Base-by-base conservation (phyloP, 495 filamentous ascomycete genomes). In the Thermochaetoides thermophila region DNA sequence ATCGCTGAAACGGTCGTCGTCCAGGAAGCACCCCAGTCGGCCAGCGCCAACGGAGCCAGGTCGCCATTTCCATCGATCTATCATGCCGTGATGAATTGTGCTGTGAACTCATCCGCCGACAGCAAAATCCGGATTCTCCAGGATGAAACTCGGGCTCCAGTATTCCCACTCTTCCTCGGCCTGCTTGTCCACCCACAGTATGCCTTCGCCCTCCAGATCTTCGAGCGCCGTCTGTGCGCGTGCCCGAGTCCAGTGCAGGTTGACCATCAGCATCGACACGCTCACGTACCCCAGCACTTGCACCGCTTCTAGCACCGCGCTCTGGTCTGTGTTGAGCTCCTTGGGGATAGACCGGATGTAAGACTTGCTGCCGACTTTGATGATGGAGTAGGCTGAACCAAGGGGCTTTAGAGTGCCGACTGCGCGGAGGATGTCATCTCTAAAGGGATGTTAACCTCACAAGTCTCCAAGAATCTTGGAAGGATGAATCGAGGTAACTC, bases 271-370 rank as follows among this genome's bases (percentile, higher is more conserved):
- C 86, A 99, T 94, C 0, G 81, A 85, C 16, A 85, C 69, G 32
- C 73, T 87, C 15, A 96, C 81, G 50, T 82, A 94, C 0, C 89
- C 85, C 11, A 94, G 60, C 14, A 96, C 59, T 54, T 74, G 71
- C 3, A 83, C 84, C 0, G 75, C 84, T 55, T 96, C 91, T 6
- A 99, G 66, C 10, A 94, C 89, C 6, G 75, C 81, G 30, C 80
- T 75, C 60, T 99, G 89, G 50, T 99, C 89, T 10, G 75, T 85
- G 48, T 92, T 95, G 33, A 99, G 69, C 58, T 99, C 91, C 56
- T 94, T 94, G 1, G 89, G 91, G 21, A 96, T 74, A 1, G 83
- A 92, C 13, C 91, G 72, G 31, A 97, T 91, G 58, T 89, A 91
- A 34, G 78, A 68, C 50, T 82, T 81, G 42, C 68, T 69, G 5